phyloP scores from a whole-genome alignment of 129 eudicot genomes.

The Chrysanthemum lavandulifolium region DNA sequence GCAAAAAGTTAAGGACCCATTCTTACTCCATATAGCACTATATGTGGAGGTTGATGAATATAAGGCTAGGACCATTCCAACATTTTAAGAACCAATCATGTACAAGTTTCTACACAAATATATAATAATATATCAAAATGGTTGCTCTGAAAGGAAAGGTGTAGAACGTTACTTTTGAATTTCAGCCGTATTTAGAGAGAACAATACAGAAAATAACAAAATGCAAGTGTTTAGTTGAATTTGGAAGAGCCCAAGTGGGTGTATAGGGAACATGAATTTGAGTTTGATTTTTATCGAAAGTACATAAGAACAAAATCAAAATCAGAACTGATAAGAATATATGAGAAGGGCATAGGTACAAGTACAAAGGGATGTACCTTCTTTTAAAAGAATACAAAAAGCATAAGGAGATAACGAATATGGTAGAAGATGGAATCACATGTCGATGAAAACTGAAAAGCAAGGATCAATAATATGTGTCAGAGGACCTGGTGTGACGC shows the following conservation, averaged over 20 bases:
- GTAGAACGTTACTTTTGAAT: too few relatives aligned
- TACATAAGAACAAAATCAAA: constrained; percentile 12
- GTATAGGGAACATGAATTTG: not conserved
- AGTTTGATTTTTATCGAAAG: not conserved
- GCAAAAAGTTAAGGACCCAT: constrained; percentile 16
- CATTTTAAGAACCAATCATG: not conserved
- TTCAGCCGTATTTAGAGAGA: not conserved
- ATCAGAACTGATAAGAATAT: constrained; percentile 19
- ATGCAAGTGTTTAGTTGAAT: not conserved
- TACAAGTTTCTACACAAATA: not conserved
- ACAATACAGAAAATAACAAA: not conserved
- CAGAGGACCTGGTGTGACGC: too few relatives aligned
- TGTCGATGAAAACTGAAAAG: too few relatives aligned
- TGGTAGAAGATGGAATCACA: not conserved
- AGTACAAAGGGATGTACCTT: constrained; percentile 4
- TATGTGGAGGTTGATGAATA: constrained; percentile 23
- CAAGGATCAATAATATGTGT: too few relatives aligned
- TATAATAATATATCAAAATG: not conserved
- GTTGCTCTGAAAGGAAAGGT: too few relatives aligned
- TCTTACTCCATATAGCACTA: constrained; percentile 18
- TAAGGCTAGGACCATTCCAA: constrained; percentile 11
- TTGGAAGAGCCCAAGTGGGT: not conserved
- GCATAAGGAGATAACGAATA: not conserved
- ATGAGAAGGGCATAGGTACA: constrained; percentile 11
- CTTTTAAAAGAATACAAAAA: not conserved